Percentiles rank a stretch among this genome's conserved stretches.
Conservation (phyloP, 2,329 filamentous ascomycete species). For the Scedosporium boydii region DNA sequence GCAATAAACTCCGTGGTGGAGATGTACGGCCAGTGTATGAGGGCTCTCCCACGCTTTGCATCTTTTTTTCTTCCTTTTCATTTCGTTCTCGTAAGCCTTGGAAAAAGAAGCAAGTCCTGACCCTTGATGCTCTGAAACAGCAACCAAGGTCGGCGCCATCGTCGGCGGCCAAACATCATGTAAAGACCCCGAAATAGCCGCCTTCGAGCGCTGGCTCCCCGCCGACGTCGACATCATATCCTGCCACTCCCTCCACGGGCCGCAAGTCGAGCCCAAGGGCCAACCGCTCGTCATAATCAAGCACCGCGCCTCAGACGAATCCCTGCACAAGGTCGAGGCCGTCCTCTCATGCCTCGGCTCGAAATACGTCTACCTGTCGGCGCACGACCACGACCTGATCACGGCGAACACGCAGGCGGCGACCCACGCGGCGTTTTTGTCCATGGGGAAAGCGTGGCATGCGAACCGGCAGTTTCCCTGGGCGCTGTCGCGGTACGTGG, state of each 20-base stretch:
- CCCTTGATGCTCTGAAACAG: conserved; percentile 32
- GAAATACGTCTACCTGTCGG: conserved; percentile 79
- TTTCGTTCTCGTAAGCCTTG: not conserved
- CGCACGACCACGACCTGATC: conserved; percentile 86
- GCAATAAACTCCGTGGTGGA: conserved; percentile 81
- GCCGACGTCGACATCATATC: conserved; percentile 86
- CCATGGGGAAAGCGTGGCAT: conserved; percentile 97
- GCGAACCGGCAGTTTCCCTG: conserved; percentile 93
- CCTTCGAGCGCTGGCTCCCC: conserved; percentile 84
- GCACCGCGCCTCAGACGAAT: conserved; percentile 73
- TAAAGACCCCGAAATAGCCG: conserved; percentile 91
- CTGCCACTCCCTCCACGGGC: conserved; percentile 93
- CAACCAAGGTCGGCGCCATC: conserved; percentile 89
- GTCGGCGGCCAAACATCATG: conserved; percentile 97
- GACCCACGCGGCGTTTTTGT: conserved; percentile 91
- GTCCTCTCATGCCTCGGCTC: conserved; percentile 78
- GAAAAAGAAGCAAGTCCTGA: not conserved
- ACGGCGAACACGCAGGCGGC: conserved; percentile 98
- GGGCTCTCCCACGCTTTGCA: conserved; percentile 6
- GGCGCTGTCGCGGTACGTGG: conserved; percentile 91
- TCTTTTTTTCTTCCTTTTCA: not conserved
- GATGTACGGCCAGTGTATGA: conserved; percentile 80
- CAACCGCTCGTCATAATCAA: conserved; percentile 92
- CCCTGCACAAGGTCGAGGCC: conserved; percentile 67
- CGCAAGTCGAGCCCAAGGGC: conserved; percentile 75